Base-by-base conservation (phyloP, 208 protist genomes). In the Trichomonas vaginalis region DNA sequence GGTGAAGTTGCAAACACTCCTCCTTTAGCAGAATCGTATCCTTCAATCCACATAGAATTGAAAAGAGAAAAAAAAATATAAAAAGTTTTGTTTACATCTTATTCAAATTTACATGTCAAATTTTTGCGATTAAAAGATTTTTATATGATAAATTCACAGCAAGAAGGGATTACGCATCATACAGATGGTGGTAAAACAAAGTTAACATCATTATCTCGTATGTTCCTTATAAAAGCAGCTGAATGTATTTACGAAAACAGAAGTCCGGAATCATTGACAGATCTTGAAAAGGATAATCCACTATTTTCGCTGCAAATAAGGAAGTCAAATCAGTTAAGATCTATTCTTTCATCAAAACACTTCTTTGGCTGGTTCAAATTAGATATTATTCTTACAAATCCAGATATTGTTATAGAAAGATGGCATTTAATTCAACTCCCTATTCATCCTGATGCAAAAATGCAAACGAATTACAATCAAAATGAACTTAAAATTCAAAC, bases 31-130 rank as follows among this genome's bases (percentile, higher is more conserved):
- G 82, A 15, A 14, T 45, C 35, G 47, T 35, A 40, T 23, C 14
- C 40, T 27, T 40, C 82, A 88, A 45, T 88, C 82, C 82, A 88
- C 82, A 88, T 88, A n/a, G n/a, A n/a, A n/a, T n/a, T n/a, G n/a
- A n/a, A n/a, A n/a, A n/a, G n/a, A n/a, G n/a, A n/a, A n/a, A n/a
- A n/a, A n/a, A n/a, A n/a, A n/a, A n/a, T n/a, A n/a, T n/a, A n/a
- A n/a, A n/a, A n/a, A n/a, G n/a, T n/a, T n/a, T n/a, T n/a, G n/a
- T n/a, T n/a, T n/a, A n/a, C n/a, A n/a, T n/a, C n/a, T n/a, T n/a
- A n/a, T n/a, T n/a, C n/a, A n/a, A n/a, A n/a, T n/a, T n/a, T n/a
- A n/a, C n/a, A n/a, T n/a, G n/a, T n/a, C n/a, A n/a, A n/a, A n/a
- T n/a, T n/a, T n/a, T n/a, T n/a, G n/a, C n/a, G n/a, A n/a, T n/a